phyloP scores from a whole-genome alignment of 2,329 filamentous ascomycete species.

The Cryphonectria radicalis region DNA sequence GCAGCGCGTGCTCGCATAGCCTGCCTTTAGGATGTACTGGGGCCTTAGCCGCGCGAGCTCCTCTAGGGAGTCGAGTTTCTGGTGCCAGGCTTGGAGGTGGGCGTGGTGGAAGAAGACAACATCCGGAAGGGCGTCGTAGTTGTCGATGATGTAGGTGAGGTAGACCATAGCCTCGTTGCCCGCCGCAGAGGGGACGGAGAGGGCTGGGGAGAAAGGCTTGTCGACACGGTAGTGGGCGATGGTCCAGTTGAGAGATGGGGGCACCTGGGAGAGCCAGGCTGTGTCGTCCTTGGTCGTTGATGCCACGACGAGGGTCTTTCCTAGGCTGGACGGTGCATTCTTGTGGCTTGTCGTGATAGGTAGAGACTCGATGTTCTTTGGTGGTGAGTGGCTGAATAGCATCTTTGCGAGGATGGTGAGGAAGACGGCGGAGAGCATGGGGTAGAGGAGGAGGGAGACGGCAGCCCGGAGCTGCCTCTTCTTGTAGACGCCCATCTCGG shows the following conservation, averaged over 20 bases:
- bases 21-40: slow-evolving; percentile 54
- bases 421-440: slow-evolving; percentile 28
- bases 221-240: slow-evolving; percentile 35
- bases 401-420: slow-evolving; percentile 26
- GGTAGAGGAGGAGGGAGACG: slow-evolving; percentile 28
- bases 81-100: slow-evolving; percentile 60
- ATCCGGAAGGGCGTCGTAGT: slow-evolving; percentile 63
- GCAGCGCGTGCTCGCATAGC: slow-evolving; percentile 66
- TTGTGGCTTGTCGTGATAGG: neutral
- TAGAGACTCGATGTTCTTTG: neutral
- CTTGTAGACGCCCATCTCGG: slow-evolving; percentile 25
- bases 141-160: slow-evolving; percentile 64
- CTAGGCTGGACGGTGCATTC: neutral
- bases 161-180: slow-evolving; percentile 67
- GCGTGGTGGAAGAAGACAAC: slow-evolving; percentile 65
- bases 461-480: slow-evolving; percentile 30
- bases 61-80: slow-evolving; percentile 56
- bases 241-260: slow-evolving; percentile 28
- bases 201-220: slow-evolving; percentile 28
- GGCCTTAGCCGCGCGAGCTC: slow-evolving; percentile 53
- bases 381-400: slow-evolving; percentile 17
- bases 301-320: slow-evolving; percentile 32
- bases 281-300: slow-evolving; percentile 27
- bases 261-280: slow-evolving; percentile 30
- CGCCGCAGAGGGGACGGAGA: slow-evolving; percentile 36